A percentile compares a stretch with the other conserved stretches of the same genome.
Conservation (phyloP, 352 stramenopile genomes). For the Globisporangium emineosum region DNA sequence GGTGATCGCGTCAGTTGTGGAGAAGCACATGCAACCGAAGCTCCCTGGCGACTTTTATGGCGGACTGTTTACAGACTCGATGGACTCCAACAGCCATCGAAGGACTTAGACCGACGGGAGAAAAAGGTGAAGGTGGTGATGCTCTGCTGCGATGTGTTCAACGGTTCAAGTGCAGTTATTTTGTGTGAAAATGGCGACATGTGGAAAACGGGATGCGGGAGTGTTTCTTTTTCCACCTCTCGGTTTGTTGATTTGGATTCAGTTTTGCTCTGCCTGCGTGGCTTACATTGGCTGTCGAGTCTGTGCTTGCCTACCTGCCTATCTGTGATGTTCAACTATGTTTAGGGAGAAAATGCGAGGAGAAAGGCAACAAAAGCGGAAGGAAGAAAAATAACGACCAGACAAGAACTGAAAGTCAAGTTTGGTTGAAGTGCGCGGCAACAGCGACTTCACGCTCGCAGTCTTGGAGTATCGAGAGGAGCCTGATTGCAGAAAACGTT, state of each 20-base stretch:
- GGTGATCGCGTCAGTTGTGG: slow-evolving; percentile 64
- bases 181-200: slow-evolving; percentile 9
- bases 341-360: slow-evolving; percentile 7
- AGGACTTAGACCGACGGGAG: background rate
- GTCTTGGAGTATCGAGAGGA: background rate
- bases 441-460: background rate
- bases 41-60: slow-evolving; percentile 86
- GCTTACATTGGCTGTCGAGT: background rate
- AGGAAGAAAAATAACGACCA: slow-evolving; percentile 1
- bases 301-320: background rate
- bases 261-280: background rate
- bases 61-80: slow-evolving; percentile 66
- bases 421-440: background rate
- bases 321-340: background rate
- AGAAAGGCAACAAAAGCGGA: background rate
- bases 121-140: background rate
- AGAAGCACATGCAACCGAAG: slow-evolving; percentile 81
- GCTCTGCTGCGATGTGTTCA: background rate
- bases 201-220: background rate
- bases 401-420: slow-evolving; percentile 2
- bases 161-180: slow-evolving; percentile 3
- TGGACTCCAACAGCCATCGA: slow-evolving; percentile 10
- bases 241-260: background rate
- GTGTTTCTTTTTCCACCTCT: background rate
- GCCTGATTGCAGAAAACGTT: background rate